phyloP scores from a whole-genome alignment of 2,329 filamentous ascomycete species.

The Curvularia sp. region DNA sequence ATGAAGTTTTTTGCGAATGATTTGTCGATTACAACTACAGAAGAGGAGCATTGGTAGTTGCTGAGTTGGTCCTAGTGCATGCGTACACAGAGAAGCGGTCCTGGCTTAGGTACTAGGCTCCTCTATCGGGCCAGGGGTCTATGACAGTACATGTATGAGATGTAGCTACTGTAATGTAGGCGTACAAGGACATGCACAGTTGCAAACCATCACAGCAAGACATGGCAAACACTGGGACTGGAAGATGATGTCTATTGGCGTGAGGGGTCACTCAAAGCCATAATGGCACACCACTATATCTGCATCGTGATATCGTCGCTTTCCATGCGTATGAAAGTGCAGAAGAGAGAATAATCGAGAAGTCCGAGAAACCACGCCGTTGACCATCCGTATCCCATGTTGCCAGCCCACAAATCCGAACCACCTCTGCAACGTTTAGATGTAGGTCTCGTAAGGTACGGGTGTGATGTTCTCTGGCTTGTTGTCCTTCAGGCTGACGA shows the following conservation, averaged over 20 bases:
- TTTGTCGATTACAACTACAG: neutral
- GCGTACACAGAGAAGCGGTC: neutral
- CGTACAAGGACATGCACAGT: neutral
- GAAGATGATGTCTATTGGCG: conserved; percentile 45
- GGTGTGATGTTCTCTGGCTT: conserved; percentile 89
- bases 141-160: neutral
- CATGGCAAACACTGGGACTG: conserved; percentile 23
- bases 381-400: conserved; percentile 50
- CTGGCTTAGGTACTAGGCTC: neutral
- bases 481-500: conserved; percentile 80
- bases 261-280: conserved; percentile 47
- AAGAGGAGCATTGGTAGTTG: neutral
- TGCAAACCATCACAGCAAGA: neutral
- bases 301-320: conserved; percentile 47
- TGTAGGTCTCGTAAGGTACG: conserved; percentile 96
- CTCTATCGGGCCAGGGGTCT: neutral
- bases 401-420: conserved; percentile 37
- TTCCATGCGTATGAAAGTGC: conserved; percentile 51
- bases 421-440: conserved; percentile 66
- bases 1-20: neutral
- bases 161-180: neutral
- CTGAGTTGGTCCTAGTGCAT: neutral
- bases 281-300: conserved; percentile 45
- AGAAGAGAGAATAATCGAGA: conserved; percentile 49
- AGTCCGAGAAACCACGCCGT: conserved; percentile 51